Evolutionary conservation across 2,329 filamentous ascomycete species (phyloP).

Genomic region (Calonectria leucothoes): DNA sequence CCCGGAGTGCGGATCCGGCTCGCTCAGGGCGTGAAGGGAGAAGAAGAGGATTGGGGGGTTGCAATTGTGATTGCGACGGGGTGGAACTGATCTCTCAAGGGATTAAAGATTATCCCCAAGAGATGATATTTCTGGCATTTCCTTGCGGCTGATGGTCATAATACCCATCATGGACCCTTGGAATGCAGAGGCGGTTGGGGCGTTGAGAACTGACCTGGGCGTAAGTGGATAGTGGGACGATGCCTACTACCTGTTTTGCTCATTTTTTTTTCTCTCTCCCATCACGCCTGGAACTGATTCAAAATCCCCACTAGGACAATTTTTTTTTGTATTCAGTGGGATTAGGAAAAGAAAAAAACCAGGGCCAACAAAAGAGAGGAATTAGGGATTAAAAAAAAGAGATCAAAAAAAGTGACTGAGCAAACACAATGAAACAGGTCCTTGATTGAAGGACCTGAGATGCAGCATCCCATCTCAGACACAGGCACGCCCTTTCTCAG

Average conservation of each 20-base stretch:
- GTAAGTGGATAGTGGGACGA: not conserved
- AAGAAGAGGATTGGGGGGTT: not conserved
- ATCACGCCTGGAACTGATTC: not conserved
- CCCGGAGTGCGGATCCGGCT: not conserved
- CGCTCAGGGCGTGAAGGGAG: not conserved
- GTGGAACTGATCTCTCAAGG: not conserved
- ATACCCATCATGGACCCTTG: not conserved
- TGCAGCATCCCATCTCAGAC: conserved; percentile 8
- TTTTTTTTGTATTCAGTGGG: not conserved
- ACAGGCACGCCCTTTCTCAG: not conserved
- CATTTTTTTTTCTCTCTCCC: no score
- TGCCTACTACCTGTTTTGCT: not conserved
- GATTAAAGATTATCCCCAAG: not conserved
- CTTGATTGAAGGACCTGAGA: not conserved
- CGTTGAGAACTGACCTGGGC: not conserved
- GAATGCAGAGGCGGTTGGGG: not conserved
- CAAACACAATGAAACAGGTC: not conserved
- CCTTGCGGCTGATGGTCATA: not conserved
- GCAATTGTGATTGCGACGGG: not conserved
- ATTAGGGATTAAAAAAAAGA: not conserved
- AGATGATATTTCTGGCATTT: not conserved
- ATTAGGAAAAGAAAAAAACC: not conserved
- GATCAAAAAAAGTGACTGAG: not conserved
- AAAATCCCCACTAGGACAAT: not conserved
- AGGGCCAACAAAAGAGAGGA: not conserved